Base-by-base conservation (phyloP, 2,329 filamentous ascomycete genomes). In the Macrophomina tecta region DNA sequence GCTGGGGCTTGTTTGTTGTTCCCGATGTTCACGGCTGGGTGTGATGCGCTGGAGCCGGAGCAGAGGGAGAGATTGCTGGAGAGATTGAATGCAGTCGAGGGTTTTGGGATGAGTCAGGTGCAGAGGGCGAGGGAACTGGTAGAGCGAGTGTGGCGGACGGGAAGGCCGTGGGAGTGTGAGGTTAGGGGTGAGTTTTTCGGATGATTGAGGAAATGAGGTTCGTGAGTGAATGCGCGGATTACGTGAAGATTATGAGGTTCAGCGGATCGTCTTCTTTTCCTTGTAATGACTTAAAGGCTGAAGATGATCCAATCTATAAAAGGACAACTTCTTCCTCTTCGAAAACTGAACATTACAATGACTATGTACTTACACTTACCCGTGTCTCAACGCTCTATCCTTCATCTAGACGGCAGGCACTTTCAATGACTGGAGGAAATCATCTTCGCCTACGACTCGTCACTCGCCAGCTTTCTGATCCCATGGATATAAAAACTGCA, bases 21-120 rank as follows among this genome's bases (percentile, higher is more conserved):
- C 70, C 92, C 92, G 0, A 88, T 95, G 79, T 95, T 95, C 77
- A 91, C 91, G 1, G 92, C 92, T 1, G 92, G 92, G 0, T 94
- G 91, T 70, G 91, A 95, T 75, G 87, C 89, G 0, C 80, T 80
- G 65, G 85, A 88, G 58, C 73, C 81, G 40, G 78, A 77, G 2
- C 86, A 90, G 71, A 82, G 88, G 60, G 79, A 80, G 30, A 83
- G 87, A 72, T 87, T 94, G 45, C 80, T 91, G 72, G 85, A 87
- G 70, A 83, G 91, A 56, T 83, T 95, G 73, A 82, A 83, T 74
- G 84, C 84, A 18, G 86, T 92, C 1, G 91, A 94, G 78, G 87
- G 85, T 5, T 89, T 89, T 69, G 92, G 91, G 4, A 89, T 94
- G 87, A 90, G 87, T 68, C 91, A 94, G 82, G 90, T 90, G 72